Percentiles rank a stretch among this genome's conserved stretches.
These are phyloP conservation scores for Nakazawaea wyomingensis DNA, from an alignment of 805 yeast genomes.

Conservation along the genomic window DNA sequence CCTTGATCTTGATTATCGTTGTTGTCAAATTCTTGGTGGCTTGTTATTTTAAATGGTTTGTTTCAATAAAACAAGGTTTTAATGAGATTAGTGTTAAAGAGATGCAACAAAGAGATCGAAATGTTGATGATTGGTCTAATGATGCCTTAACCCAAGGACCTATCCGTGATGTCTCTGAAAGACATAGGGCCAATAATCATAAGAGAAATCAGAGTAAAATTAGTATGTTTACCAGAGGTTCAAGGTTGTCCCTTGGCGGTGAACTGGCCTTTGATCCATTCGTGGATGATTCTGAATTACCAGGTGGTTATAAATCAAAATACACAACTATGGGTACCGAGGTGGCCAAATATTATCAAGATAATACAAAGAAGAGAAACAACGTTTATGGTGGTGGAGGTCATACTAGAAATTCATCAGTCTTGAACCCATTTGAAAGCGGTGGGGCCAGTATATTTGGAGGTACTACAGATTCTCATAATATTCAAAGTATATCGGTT, in stretches of 20 bases:
- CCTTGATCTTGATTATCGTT: slow-evolving; percentile 80
- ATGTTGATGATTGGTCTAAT: slow-evolving; percentile 84
- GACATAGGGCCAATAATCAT: slow-evolving; percentile 46
- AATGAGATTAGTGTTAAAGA: slow-evolving; percentile 50
- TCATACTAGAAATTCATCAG: slow-evolving; percentile 23
- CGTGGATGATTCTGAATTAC: slow-evolving; percentile 25
- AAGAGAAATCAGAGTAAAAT: slow-evolving; percentile 32
- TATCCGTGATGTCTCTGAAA: slow-evolving; percentile 44
- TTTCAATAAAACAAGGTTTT: slow-evolving; percentile 80
- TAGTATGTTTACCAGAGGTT: slow-evolving; percentile 34
- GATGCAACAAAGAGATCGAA: slow-evolving; percentile 57
- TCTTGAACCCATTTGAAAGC: slow-evolving; percentile 24
- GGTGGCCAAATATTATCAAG: slow-evolving; percentile 30
- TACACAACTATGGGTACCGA: slow-evolving; percentile 67
- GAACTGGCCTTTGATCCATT: slow-evolving; percentile 15
- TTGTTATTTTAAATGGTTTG: slow-evolving; percentile 81
- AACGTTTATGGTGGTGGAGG: neutral
- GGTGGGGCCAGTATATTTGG: slow-evolving; percentile 13
- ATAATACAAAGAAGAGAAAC: slow-evolving; percentile 6
- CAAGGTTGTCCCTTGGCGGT: slow-evolving; percentile 35
- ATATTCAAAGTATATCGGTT: slow-evolving; percentile 46
- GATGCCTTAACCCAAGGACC: slow-evolving; percentile 48
- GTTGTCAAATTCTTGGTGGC: slow-evolving; percentile 77
- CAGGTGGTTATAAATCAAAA: slow-evolving; percentile 32
- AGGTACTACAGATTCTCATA: slow-evolving; percentile 25